These are phyloP conservation scores for Ogataea henricii DNA, from an alignment of 805 yeast species.

Conservation along the genomic window DNA sequence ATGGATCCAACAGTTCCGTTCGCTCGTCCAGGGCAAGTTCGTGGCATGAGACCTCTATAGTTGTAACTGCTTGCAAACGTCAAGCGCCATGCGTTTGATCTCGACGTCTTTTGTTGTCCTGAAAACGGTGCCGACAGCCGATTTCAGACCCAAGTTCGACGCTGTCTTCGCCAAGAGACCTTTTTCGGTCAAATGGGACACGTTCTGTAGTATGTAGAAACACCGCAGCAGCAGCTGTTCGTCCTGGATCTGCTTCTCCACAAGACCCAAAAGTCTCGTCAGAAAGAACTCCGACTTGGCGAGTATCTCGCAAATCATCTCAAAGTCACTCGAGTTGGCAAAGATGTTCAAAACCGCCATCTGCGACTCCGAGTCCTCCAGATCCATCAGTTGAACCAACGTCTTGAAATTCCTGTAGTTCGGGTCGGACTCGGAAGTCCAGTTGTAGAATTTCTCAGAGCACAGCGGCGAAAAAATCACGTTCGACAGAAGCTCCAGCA, in stretches of 20 bases:
- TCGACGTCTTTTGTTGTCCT: slow-evolving; percentile 11
- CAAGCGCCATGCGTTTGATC: slow-evolving; percentile 14
- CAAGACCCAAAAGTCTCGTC: slow-evolving; percentile 15
- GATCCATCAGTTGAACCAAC: slow-evolving; percentile 41
- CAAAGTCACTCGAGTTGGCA: slow-evolving; percentile 33
- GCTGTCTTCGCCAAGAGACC: slow-evolving; percentile 4
- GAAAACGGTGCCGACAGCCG: slow-evolving; percentile 3
- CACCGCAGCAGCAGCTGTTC: slow-evolving; percentile 28
- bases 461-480: slow-evolving; percentile 40
- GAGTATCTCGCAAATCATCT: slow-evolving; percentile 26
- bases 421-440: slow-evolving; percentile 36
- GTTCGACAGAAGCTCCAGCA: slow-evolving; percentile 53
- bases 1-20: slow-evolving; percentile 18
- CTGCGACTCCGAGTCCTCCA: slow-evolving; percentile 44
- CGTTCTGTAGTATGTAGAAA: slow-evolving; percentile 25
- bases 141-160: slow-evolving; percentile 6
- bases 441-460: slow-evolving; percentile 61
- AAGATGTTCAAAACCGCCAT: slow-evolving; percentile 34
- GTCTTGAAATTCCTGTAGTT: slow-evolving; percentile 44
- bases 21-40: slow-evolving; percentile 12
- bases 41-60: slow-evolving; percentile 1
- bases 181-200: slow-evolving; percentile 9
- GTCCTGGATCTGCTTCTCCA: slow-evolving; percentile 19
- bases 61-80: slow-evolving; percentile 12
- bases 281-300: slow-evolving; percentile 23